Evolutionary conservation across 2,329 filamentous ascomycete species (phyloP).

Genomic region (Aspergillus sojae): DNA sequence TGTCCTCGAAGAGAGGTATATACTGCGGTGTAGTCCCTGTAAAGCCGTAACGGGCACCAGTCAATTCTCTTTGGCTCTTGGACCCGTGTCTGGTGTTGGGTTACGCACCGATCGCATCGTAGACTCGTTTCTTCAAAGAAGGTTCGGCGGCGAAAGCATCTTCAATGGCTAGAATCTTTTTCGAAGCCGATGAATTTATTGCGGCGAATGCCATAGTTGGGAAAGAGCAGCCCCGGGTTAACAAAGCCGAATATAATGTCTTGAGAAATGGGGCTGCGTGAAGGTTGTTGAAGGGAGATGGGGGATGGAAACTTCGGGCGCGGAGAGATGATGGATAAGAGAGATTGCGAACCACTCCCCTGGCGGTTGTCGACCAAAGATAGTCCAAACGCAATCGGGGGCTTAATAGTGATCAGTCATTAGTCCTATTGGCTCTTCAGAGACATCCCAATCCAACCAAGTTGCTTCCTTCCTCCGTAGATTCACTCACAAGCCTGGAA

Average conservation of each 20-base stretch:
- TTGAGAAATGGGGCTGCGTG: slow-evolving; percentile 1
- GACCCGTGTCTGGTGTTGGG: background rate
- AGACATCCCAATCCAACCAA: background rate
- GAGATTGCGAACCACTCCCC: slow-evolving; percentile 23
- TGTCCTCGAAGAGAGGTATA: slow-evolving; percentile 51
- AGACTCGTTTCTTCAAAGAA: slow-evolving; percentile 43
- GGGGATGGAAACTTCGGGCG: slow-evolving; percentile 3
- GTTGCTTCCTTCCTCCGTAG: background rate
- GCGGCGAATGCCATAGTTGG: slow-evolving; percentile 42
- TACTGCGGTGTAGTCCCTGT: slow-evolving; percentile 42
- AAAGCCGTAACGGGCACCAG: slow-evolving; percentile 11
- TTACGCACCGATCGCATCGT: slow-evolving; percentile 47
- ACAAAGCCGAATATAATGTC: background rate
- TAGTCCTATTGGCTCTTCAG: slow-evolving; percentile 1
- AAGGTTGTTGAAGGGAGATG: background rate
- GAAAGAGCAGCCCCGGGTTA: slow-evolving; percentile 16
- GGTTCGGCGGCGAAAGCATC: slow-evolving; percentile 45
- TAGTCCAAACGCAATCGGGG: slow-evolving; percentile 7
- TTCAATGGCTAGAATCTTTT: slow-evolving; percentile 39
- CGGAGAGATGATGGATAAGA: slow-evolving; percentile 18
- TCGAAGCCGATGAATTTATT: slow-evolving; percentile 30
- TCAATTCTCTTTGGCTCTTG: background rate
- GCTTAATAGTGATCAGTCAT: background rate
- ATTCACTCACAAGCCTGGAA: background rate
- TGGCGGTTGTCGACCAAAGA: slow-evolving; percentile 17